These are phyloP conservation scores for Niebla homalea DNA, from an alignment of 495 filamentous ascomycete genomes.

Conservation along the genomic window DNA sequence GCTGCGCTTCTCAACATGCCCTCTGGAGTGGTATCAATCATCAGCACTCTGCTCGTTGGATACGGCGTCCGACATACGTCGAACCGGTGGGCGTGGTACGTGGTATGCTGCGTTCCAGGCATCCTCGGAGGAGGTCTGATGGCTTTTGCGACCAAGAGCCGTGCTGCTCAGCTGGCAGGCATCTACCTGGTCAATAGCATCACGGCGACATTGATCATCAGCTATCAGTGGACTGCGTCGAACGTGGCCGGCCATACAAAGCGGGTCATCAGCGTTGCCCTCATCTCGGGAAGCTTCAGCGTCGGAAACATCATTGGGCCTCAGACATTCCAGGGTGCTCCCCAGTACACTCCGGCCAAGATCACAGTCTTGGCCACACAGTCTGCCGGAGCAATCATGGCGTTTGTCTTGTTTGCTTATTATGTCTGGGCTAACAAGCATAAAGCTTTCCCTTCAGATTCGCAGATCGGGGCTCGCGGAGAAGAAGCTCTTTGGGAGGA, in stretches of 20 bases:
- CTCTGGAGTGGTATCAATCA: conserved; percentile 43
- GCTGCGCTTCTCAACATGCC: conserved; percentile 53
- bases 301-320: conserved; percentile 56
- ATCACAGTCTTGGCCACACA: conserved; percentile 42
- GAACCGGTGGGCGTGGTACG: conserved; percentile 38
- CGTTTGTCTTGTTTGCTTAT: conserved; percentile 27
- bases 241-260: conserved; percentile 38
- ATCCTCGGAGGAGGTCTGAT: conserved; percentile 46
- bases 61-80: conserved; percentile 29
- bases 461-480: conserved; percentile 10
- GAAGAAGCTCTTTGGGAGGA: conserved; percentile 29
- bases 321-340: conserved; percentile 53
- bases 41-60: conserved; percentile 42
- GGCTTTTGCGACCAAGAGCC: conserved; percentile 41
- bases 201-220: conserved; percentile 28
- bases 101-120: conserved; percentile 30
- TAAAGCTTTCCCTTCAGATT: conserved; percentile 8
- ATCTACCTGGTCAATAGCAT: conserved; percentile 51
- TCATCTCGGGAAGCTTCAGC: conserved; percentile 46
- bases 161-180: conserved; percentile 41
- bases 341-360: conserved; percentile 49
- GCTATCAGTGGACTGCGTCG: conserved; percentile 37
- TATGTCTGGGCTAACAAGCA: conserved; percentile 34
- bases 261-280: conserved; percentile 39
- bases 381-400: conserved; percentile 27